Base-by-base conservation (phyloP, 352 stramenopile genomes). In the Phytophthora hybrid region DNA sequence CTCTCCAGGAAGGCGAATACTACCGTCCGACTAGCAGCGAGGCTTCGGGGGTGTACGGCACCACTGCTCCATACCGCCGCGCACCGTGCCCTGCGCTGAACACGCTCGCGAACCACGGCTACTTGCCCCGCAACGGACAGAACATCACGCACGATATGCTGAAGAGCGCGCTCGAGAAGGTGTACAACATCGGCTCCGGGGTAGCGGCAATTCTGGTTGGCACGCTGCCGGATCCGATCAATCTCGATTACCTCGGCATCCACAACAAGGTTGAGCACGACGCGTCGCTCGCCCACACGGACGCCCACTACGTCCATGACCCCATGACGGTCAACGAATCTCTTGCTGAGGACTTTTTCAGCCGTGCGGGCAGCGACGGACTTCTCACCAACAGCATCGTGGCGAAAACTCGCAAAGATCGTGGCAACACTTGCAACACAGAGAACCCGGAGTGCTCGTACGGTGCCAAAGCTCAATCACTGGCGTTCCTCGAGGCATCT, bases 201-300 rank as follows among this genome's bases (percentile, higher is more conserved):
- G 70, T 76, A 31, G 73, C 57, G 3, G 66, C 65, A 41, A 71
- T 75, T 19, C 63, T 83, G 14, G 55, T 80, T n/a, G 44, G 57
- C 11, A 26, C 73, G 16, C 46, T 81, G 31, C 69, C 73, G 14
- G 67, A 75, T 31, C 57, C 69, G 18, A 69, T 83, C 47, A 70
- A 55, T n/a, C 67, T 90, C 13, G 66, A 81, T 61, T 78, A 85
- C 47, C 76, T 90, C 23, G 58, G 68, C 55, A 74, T 61, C 13
- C 82, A 87, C 71, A 85, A 84, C 70, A 63, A 54, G 7, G 71
- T 78, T 44, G 83, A 89, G 56, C 81, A 88, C 58, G 83, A 91
- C 51, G 74, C 73, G 60, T 91, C 83, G 44, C 67, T 91, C 8
- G 72, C 71, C 13, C 81, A 85, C 53, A 51, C 59, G 0, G 82